phyloP scores from a whole-genome alignment of 768 basidiomycete species.

The Boletus pseudopeckii region DNA sequence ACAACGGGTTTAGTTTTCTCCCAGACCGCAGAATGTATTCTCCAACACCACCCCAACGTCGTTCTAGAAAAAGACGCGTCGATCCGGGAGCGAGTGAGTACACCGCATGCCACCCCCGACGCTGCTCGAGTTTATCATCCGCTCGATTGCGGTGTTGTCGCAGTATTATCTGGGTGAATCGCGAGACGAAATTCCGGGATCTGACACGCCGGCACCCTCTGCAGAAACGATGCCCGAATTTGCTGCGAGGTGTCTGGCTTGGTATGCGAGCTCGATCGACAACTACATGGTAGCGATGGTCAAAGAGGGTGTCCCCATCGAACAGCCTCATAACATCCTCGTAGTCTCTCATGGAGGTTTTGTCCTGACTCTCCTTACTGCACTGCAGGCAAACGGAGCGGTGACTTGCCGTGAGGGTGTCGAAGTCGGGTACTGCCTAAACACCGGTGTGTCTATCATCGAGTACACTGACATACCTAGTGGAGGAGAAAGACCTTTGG shows the following conservation, averaged over 20 bases:
- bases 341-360: constrained; percentile 41
- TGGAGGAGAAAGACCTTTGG: background rate
- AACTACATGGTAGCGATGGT: background rate
- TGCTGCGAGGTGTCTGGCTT: constrained; percentile 1
- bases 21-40: background rate
- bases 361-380: constrained; percentile 43
- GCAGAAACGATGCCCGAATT: background rate
- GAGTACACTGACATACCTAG: constrained; percentile 41
- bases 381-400: constrained; percentile 40
- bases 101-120: background rate
- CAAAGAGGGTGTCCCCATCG: background rate
- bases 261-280: background rate
- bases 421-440: constrained; percentile 12
- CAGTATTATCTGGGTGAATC: background rate
- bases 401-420: constrained; percentile 32
- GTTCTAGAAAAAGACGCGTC: background rate
- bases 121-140: background rate
- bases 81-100: background rate
- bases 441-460: constrained; percentile 43
- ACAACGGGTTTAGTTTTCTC: background rate
- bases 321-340: background rate
- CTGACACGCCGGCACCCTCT: background rate
- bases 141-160: background rate
- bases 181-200: background rate
- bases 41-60: background rate